These are phyloP conservation scores for Babesia gibsoni DNA, from an alignment of 169 alveolate species.

Conservation along the genomic window DNA sequence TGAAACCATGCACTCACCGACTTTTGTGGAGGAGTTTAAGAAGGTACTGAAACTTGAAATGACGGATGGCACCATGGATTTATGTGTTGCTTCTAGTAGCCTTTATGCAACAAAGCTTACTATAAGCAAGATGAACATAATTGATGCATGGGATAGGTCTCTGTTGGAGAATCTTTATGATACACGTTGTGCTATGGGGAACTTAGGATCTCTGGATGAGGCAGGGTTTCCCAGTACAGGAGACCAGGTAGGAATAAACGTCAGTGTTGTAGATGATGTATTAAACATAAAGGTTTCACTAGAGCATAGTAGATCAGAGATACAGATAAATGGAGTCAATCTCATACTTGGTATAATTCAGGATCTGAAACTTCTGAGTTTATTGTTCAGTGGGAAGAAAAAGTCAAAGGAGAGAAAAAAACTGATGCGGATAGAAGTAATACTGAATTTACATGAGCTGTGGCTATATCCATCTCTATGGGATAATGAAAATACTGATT, in stretches of 20 bases:
- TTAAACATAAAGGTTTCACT: not conserved
- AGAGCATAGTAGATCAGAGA: conserved; percentile 20
- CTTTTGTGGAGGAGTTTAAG: not conserved
- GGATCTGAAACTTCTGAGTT: not conserved
- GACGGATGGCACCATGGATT: conserved; percentile 4
- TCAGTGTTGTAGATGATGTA: not conserved
- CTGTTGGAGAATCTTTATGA: conserved; percentile 7
- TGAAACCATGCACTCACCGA: not conserved
- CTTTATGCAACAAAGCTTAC: not conserved
- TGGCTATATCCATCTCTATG: conserved; percentile 21
- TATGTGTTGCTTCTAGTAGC: not conserved
- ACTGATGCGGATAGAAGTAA: not conserved
- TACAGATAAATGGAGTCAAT: conserved; percentile 20
- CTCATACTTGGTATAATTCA: conserved; percentile 3
- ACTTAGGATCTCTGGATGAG: conserved; percentile 4
- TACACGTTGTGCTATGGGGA: not conserved
- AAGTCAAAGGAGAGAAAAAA: not conserved
- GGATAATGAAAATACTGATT: no score
- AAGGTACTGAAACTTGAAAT: not conserved
- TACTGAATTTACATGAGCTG: conserved; percentile 1
- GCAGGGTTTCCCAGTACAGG: not conserved
- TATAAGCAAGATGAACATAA: not conserved
- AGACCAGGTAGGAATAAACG: conserved; percentile 2
- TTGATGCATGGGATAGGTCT: not conserved
- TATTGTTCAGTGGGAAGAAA: not conserved